These are phyloP conservation scores for Ruellia speciosa DNA, from an alignment of 305 asterid species.

Conservation along the genomic window DNA sequence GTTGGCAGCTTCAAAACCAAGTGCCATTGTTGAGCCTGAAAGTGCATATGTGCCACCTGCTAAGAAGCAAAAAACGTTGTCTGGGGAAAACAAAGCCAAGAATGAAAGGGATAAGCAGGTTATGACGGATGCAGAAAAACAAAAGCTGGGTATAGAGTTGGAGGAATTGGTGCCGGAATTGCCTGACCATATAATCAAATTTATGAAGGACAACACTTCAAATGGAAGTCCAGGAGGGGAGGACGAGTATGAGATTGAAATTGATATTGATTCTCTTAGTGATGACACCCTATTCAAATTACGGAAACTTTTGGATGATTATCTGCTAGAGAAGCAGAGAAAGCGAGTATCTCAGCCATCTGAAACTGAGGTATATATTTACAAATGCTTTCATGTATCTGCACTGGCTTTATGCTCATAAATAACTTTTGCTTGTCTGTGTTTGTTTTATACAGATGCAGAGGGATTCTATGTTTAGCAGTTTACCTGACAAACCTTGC, in stretches of 20 bases:
- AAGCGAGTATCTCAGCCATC: slow-evolving; percentile 30
- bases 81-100: slow-evolving; percentile 35
- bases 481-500: slow-evolving; percentile 36
- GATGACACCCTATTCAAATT: slow-evolving; percentile 49
- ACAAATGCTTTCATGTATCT: slow-evolving; percentile 15
- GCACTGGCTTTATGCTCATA: background rate
- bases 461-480: slow-evolving; percentile 45
- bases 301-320: slow-evolving; percentile 60
- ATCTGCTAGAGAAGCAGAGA: slow-evolving; percentile 37
- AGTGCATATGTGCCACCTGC: slow-evolving; percentile 37
- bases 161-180: slow-evolving; percentile 46
- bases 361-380: slow-evolving; percentile 40
- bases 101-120: slow-evolving; percentile 33
- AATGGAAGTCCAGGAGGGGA: slow-evolving; percentile 41
- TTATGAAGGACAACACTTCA: slow-evolving; percentile 45
- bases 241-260: slow-evolving; percentile 71
- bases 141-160: slow-evolving; percentile 47
- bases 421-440: slow-evolving; percentile 1
- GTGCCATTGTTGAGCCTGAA: slow-evolving; percentile 38
- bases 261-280: slow-evolving; percentile 55
- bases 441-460: slow-evolving; percentile 33
- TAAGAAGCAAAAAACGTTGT: slow-evolving; percentile 45
- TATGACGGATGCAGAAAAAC: slow-evolving; percentile 52
- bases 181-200: slow-evolving; percentile 57
- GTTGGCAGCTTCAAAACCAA: slow-evolving; percentile 35